phyloP scores from a whole-genome alignment of 2,329 filamentous ascomycete species.

The Septoria linicola region DNA sequence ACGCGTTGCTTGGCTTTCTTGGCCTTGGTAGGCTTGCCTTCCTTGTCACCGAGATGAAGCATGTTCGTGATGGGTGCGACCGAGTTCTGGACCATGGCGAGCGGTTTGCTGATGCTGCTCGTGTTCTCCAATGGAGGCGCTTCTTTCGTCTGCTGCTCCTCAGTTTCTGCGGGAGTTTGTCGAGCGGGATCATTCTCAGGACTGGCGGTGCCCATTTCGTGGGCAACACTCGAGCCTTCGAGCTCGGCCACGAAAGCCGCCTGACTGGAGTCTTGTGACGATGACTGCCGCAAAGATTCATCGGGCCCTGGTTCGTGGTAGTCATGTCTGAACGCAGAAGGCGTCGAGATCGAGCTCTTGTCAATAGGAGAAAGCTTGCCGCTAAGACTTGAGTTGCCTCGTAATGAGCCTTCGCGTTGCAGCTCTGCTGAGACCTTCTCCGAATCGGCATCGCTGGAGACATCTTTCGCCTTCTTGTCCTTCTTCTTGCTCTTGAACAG shows the following conservation, averaged over 20 bases:
- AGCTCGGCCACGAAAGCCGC: slow-evolving; percentile 39
- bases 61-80: slow-evolving; percentile 44
- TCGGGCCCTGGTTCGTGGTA: slow-evolving; percentile 6
- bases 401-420: slow-evolving; percentile 25
- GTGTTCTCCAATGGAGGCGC: slow-evolving; percentile 18
- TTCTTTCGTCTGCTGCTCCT: slow-evolving; percentile 11
- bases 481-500: slow-evolving; percentile 67
- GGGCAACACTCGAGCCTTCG: slow-evolving; percentile 39
- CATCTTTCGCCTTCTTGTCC: slow-evolving; percentile 59
- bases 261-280: slow-evolving; percentile 19
- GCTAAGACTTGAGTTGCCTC: slow-evolving; percentile 26
- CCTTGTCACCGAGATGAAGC: slow-evolving; percentile 41
- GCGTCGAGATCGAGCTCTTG: slow-evolving; percentile 15
- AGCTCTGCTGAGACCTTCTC: slow-evolving; percentile 34
- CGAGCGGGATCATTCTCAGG: slow-evolving; percentile 10
- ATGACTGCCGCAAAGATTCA: slow-evolving; percentile 15
- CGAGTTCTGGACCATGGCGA: slow-evolving; percentile 20
- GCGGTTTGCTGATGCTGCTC: slow-evolving; percentile 26
- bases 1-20: slow-evolving; percentile 62
- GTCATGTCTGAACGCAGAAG: slow-evolving; percentile 9
- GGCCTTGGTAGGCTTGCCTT: slow-evolving; percentile 55
- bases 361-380: slow-evolving; percentile 29
- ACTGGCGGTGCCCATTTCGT: slow-evolving; percentile 41
- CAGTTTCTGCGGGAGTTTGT: slow-evolving; percentile 11
- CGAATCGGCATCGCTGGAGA: slow-evolving; percentile 26